phyloP scores from a whole-genome alignment of 208 protist species.

The Naegleria fowleri region DNA sequence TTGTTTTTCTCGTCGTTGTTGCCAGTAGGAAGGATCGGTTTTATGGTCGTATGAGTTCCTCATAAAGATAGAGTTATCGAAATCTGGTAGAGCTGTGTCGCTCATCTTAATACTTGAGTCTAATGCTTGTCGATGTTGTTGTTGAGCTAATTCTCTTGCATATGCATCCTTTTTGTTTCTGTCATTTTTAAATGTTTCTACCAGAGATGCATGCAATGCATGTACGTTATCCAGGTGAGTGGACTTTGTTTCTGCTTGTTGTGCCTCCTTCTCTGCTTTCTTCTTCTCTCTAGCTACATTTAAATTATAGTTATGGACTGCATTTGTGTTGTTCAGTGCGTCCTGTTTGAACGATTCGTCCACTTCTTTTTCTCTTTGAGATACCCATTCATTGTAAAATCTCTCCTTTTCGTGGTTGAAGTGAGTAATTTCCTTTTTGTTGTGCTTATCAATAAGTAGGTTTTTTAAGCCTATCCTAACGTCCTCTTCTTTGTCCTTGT shows the following conservation, averaged over 20 bases:
- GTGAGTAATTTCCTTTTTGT: neutral
- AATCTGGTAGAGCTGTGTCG: neutral
- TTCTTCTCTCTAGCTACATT: neutral
- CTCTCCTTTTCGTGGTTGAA: neutral
- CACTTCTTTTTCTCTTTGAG: neutral
- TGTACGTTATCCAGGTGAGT: neutral
- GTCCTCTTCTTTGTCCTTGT: neutral
- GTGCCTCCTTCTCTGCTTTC: neutral
- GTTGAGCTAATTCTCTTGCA: neutral
- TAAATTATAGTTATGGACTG: neutral
- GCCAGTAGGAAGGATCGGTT: neutral
- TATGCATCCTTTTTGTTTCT: neutral
- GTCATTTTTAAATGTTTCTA: neutral
- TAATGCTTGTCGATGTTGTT: neutral
- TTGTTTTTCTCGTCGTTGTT: neutral
- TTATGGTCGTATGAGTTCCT: neutral
- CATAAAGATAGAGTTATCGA: neutral
- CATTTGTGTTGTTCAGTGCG: neutral
- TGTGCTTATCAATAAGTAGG: neutral
- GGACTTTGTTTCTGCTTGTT: too few species aligned
- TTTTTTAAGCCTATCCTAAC: neutral
- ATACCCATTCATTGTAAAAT: neutral
- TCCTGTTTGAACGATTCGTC: neutral
- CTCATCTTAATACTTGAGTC: neutral
- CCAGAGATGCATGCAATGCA: neutral